Base-by-base conservation (phyloP, 2,329 filamentous ascomycete species). In the Lachnum nothofagi region DNA sequence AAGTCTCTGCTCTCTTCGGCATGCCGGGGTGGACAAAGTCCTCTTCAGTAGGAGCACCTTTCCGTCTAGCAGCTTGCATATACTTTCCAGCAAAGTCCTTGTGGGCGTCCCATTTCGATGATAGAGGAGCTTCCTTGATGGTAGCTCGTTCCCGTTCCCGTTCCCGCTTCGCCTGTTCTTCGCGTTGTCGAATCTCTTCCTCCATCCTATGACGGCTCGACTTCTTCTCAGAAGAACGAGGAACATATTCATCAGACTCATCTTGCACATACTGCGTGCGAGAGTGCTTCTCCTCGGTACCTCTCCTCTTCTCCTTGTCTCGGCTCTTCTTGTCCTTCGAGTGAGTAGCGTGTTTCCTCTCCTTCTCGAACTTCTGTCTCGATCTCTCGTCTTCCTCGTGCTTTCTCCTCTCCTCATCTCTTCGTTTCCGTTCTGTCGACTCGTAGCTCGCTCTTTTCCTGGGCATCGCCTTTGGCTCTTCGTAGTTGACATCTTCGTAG, bases 401-500 rank as follows among this genome's bases (percentile, higher is more conserved):
- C 19, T 63, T 61, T 40, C 65, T 63, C 46, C 48, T 59, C 4
- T 68, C 63, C 16, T 67, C 64, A n/a, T 65, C 64, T 31, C 63
- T 27, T 39, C 48, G 62, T 57, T 60, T 67, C 31, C 64, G 61
- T 23, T 68, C 66, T 34, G 52, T 45, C 19, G 57, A 57, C 34
- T 72, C 67, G 46, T 77, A 77, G 47, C 72, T 75, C 2, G 72
- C 61, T 4, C 75, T 65, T 16, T 76, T 75, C 41, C 74, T 71
- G 5, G 73, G 66, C 9, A 67, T 60, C 34, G 56, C 48, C 14
- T 64, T 65, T 12, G 63, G 59, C 5, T 72, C 67, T 20, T 80
- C 75, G 49, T 75, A 77, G 8, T 74, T 60, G 3, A 76, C 70
- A 20, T 78, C 74, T 14, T 79, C 77, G 53, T 68, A 78, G 7